Evolutionary conservation across 1,284 basidiomycete species (phyloP).

Genomic region (Cryptococcus neoformans): DNA sequence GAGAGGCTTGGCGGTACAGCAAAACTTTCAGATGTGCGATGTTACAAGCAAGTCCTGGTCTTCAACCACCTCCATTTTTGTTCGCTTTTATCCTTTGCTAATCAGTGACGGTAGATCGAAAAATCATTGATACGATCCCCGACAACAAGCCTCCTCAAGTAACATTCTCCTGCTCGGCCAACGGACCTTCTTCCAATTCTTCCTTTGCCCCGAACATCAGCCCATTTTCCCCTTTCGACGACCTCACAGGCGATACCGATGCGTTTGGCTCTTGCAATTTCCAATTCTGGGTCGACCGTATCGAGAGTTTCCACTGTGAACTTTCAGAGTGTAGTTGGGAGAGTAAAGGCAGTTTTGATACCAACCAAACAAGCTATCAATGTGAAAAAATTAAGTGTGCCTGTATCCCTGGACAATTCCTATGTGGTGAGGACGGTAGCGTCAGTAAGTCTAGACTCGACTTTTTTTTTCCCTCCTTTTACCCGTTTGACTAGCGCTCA

Average conservation of each 20-base stretch:
- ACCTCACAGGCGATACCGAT: not conserved
- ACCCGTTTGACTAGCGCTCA: not conserved
- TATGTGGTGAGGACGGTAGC: slow-evolving; percentile 94
- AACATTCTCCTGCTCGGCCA: slow-evolving; percentile 75
- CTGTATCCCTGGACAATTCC: slow-evolving; percentile 87
- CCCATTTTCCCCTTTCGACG: not conserved
- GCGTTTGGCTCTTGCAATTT: slow-evolving; percentile 67
- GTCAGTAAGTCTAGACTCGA: slow-evolving; percentile 62
- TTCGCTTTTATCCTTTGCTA: not conserved
- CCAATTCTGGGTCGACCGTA: slow-evolving; percentile 94
- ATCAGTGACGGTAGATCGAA: slow-evolving; percentile 59
- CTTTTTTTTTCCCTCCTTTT: not conserved
- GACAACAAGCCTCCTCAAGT: slow-evolving; percentile 81
- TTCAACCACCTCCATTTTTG: not conserved
- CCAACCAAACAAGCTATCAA: slow-evolving; percentile 69
- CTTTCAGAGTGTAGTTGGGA: slow-evolving; percentile 57
- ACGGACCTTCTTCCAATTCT: slow-evolving; percentile 37
- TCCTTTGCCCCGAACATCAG: slow-evolving; percentile 6
- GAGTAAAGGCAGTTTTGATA: slow-evolving; percentile 49
- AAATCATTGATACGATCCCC: slow-evolving; percentile 85
- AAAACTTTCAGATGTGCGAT: slow-evolving; percentile 95
- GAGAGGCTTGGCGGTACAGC: slow-evolving; percentile 84
- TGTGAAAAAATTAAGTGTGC: slow-evolving; percentile 83
- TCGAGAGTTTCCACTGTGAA: slow-evolving; percentile 94
- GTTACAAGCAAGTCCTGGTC: slow-evolving; percentile 73